These are phyloP conservation scores for Rhodotorula glutinis DNA, from an alignment of 1,284 basidiomycete genomes.

Conservation along the genomic window DNA sequence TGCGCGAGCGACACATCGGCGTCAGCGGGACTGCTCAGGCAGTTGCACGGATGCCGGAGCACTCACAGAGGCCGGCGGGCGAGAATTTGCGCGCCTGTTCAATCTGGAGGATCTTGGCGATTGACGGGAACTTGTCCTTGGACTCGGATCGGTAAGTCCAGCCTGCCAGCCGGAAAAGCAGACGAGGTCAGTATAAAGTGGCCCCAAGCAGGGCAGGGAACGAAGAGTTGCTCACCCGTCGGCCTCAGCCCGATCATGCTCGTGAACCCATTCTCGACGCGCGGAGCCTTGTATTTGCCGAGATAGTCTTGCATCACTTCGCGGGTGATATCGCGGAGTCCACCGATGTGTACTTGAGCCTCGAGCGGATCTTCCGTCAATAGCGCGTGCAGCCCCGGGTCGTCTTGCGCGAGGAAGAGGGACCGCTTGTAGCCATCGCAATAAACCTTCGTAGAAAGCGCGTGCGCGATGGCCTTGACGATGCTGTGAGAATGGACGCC, in stretches of 20 bases:
- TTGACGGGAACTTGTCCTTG: conserved; percentile 46
- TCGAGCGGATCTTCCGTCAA: conserved; percentile 72
- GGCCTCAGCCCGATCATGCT: conserved; percentile 81
- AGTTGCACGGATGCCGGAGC: conserved; percentile 40
- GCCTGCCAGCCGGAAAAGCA: conserved; percentile 20
- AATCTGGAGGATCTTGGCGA: conserved; percentile 39
- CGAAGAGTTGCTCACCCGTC: conserved; percentile 58
- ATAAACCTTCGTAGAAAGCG: conserved; percentile 79
- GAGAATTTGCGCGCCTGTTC: conserved; percentile 42
- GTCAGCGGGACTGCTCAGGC: not conserved
- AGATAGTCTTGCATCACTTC: conserved; percentile 78
- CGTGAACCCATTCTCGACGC: conserved; percentile 59
- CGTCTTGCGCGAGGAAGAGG: conserved; percentile 75
- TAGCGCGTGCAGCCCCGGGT: conserved; percentile 73
- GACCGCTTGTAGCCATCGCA: conserved; percentile 78
- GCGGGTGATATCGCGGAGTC: conserved; percentile 66
- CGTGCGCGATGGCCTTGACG: conserved; percentile 88
- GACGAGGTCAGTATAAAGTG: not conserved
- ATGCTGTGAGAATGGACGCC: conserved; percentile 51
- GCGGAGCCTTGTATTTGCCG: conserved; percentile 60
- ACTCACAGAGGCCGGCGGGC: conserved; percentile 57
- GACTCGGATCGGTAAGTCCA: conserved; percentile 44
- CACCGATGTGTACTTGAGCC: conserved; percentile 81
- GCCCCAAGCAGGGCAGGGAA: not conserved
- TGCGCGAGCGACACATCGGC: not conserved